These are phyloP conservation scores for Aspergillus fructus DNA, from an alignment of 2,329 filamentous ascomycete genomes.

Conservation along the genomic window DNA sequence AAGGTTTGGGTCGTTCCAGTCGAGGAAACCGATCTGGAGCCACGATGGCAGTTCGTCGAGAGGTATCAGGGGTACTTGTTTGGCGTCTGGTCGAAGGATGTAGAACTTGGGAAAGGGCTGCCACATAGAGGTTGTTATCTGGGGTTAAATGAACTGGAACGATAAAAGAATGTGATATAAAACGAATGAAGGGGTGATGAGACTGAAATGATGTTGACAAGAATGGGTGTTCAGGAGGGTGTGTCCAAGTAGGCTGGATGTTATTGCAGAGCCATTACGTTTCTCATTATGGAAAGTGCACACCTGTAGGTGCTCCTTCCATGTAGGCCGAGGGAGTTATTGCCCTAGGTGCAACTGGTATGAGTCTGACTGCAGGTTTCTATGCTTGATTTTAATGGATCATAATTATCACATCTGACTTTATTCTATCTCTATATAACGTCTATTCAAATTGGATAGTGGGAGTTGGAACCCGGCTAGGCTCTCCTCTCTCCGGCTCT, in stretches of 20 bases:
- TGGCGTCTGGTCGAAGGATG: conserved; percentile 36
- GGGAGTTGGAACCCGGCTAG: too few relatives aligned
- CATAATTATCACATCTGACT: too few relatives aligned
- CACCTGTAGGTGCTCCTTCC: too few relatives aligned
- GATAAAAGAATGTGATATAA: conserved; percentile 4
- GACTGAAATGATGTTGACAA: not conserved
- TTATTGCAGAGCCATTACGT: too few relatives aligned
- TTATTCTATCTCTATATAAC: not conserved
- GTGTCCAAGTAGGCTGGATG: not conserved
- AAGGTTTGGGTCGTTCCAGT: conserved; percentile 19
- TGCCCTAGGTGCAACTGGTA: too few relatives aligned
- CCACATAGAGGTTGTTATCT: not conserved
- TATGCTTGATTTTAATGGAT: too few relatives aligned
- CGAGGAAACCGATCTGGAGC: conserved; percentile 29
- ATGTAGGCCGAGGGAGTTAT: not conserved
- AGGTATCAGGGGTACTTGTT: conserved; percentile 41
- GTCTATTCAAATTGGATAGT: not conserved
- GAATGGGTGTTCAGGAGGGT: not conserved
- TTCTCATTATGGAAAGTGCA: too few relatives aligned
- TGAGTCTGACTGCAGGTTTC: too few relatives aligned
- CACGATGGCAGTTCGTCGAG: conserved; percentile 44
- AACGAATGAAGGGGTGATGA: not conserved
- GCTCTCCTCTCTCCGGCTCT: not conserved
- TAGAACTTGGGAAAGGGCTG: conserved; percentile 39
- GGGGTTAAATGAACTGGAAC: not conserved